Evolutionary conservation across 2,329 filamentous ascomycete genomes (phyloP).

Genomic region (Hirsutella minnesotensis): DNA sequence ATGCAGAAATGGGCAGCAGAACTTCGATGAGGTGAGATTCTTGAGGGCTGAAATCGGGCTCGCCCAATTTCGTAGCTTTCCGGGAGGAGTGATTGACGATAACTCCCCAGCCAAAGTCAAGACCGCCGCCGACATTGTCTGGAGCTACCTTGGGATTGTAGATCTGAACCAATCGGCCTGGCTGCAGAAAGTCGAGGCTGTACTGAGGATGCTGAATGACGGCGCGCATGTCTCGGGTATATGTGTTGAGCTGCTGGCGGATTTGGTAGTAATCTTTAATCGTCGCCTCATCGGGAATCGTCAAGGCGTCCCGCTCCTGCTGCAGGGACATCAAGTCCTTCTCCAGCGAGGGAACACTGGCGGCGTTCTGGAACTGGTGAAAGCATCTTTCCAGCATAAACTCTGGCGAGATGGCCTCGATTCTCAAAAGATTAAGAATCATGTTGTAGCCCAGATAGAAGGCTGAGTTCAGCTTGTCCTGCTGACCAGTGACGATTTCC

Average conservation of each 20-base stretch:
- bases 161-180: slow-evolving; percentile 78
- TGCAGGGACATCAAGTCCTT: slow-evolving; percentile 73
- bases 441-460: slow-evolving; percentile 99
- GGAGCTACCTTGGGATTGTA: slow-evolving; percentile 51
- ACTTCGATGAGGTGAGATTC: slow-evolving; percentile 78
- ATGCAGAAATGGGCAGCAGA: slow-evolving; percentile 49
- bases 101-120: slow-evolving; percentile 89
- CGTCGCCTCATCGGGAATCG: slow-evolving; percentile 74
- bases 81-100: slow-evolving; percentile 63
- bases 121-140: slow-evolving; percentile 20
- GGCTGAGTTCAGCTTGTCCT: slow-evolving; percentile 93
- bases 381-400: slow-evolving; percentile 99
- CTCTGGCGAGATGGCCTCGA: slow-evolving; percentile 98
- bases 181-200: slow-evolving; percentile 71
- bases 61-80: slow-evolving; percentile 51
- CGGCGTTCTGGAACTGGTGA: slow-evolving; percentile 94
- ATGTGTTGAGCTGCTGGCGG: slow-evolving; percentile 69
- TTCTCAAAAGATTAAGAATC: slow-evolving; percentile 90
- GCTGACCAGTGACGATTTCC: slow-evolving; percentile 88
- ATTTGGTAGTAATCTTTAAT: slow-evolving; percentile 93
- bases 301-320: slow-evolving; percentile 57
- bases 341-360: slow-evolving; percentile 73
- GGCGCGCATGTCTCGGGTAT: slow-evolving; percentile 77
- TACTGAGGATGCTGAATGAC: slow-evolving; percentile 90
- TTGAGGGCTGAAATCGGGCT: slow-evolving; percentile 59